Evolutionary conservation across 768 basidiomycete species (phyloP).

Genomic region (Phylloporus sp.): DNA sequence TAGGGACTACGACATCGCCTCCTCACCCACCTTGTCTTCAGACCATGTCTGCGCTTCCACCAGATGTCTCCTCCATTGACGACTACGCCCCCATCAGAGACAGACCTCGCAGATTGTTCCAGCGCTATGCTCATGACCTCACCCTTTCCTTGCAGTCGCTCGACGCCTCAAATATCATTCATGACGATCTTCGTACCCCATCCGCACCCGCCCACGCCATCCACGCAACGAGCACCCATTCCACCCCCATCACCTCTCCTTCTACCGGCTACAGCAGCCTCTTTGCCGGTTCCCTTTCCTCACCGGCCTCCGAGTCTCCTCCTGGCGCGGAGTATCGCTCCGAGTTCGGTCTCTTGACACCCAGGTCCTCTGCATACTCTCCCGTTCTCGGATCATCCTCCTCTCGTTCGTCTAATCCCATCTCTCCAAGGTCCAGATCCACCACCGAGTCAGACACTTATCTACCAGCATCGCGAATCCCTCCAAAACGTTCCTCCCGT

Average conservation of each 20-base stretch:
- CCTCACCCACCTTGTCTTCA: conserved; percentile 2
- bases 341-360: conserved; percentile 13
- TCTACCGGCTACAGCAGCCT: conserved; percentile 21
- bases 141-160: conserved; percentile 12
- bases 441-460: conserved; percentile 19
- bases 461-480: not conserved
- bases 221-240: conserved; percentile 16
- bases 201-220: not conserved
- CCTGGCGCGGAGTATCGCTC: conserved; percentile 12
- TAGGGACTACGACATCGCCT: conserved; percentile 11
- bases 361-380: conserved; percentile 9
- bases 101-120: conserved; percentile 9
- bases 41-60: conserved; percentile 13
- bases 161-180: conserved; percentile 1
- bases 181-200: conserved; percentile 8
- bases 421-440: conserved; percentile 14
- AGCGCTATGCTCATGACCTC: conserved; percentile 12
- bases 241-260: conserved; percentile 25
- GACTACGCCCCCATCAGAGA: conserved; percentile 11
- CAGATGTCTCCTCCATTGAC: conserved; percentile 6
- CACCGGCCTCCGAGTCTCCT: conserved; percentile 22
- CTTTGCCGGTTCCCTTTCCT: conserved; percentile 20
- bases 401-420: conserved; percentile 13
- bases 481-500: not conserved
- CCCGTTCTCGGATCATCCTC: conserved; percentile 10